phyloP scores from a whole-genome alignment of 2,329 filamentous ascomycete genomes.

The Microdochium trichocladiopsis region DNA sequence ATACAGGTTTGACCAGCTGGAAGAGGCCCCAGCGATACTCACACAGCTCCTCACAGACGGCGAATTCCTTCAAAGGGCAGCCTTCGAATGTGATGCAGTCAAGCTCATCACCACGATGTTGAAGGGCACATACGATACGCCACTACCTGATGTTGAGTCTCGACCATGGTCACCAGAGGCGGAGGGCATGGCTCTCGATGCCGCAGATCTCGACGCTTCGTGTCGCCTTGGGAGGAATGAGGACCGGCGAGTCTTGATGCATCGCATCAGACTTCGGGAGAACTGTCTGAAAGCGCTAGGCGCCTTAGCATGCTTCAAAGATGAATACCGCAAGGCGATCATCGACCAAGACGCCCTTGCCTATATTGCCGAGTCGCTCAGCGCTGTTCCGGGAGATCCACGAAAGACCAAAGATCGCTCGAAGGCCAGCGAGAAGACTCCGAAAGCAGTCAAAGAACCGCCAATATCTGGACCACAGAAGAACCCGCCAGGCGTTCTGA shows the following conservation, averaged over 20 bases:
- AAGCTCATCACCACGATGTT: constrained; percentile 39
- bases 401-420: constrained; percentile 32
- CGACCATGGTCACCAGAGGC: constrained; percentile 28
- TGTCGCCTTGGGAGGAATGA: constrained; percentile 54
- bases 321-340: constrained; percentile 75
- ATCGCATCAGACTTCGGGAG: constrained; percentile 71
- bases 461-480: neutral
- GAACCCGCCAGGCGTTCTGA: constrained; percentile 46
- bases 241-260: constrained; percentile 50
- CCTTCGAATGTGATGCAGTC: constrained; percentile 56
- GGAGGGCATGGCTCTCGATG: constrained; percentile 16
- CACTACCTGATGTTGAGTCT: constrained; percentile 20
- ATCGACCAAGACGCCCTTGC: constrained; percentile 75
- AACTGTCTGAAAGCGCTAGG: constrained; percentile 71
- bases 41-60: constrained; percentile 75
- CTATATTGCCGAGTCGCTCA: constrained; percentile 77
- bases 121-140: constrained; percentile 42
- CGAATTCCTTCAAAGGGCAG: constrained; percentile 72
- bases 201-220: constrained; percentile 23
- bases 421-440: constrained; percentile 23
- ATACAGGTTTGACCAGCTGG: constrained; percentile 47
- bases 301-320: constrained; percentile 74
- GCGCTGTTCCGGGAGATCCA: constrained; percentile 45
- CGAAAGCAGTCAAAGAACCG: constrained; percentile 31
- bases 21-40: constrained; percentile 68